These are phyloP conservation scores for Colletotrichum somersetense DNA, from an alignment of 2,329 filamentous ascomycete species.

Conservation along the genomic window DNA sequence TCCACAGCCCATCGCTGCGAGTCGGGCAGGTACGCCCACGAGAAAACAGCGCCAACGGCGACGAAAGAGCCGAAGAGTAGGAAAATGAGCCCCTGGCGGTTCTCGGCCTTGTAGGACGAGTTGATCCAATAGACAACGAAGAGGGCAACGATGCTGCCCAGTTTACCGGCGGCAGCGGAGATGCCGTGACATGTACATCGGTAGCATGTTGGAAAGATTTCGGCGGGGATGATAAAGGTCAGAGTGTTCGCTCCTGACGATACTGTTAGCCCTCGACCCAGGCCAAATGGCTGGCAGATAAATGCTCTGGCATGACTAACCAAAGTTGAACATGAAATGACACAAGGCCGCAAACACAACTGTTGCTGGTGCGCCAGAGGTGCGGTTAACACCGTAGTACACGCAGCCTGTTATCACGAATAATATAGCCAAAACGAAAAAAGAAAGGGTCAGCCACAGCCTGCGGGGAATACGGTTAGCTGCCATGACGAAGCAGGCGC, in stretches of 20 bases:
- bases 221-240: constrained; percentile 74
- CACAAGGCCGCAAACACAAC: constrained; percentile 65
- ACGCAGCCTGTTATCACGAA: constrained; percentile 64
- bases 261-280: constrained; percentile 31
- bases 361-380: constrained; percentile 57
- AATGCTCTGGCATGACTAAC: constrained; percentile 48
- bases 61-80: constrained; percentile 65
- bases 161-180: constrained; percentile 70
- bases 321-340: constrained; percentile 69
- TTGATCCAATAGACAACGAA: constrained; percentile 65
- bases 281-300: background rate
- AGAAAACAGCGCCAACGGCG: constrained; percentile 61
- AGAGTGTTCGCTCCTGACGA: constrained; percentile 68
- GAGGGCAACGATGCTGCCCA: constrained; percentile 67
- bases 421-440: constrained; percentile 59
- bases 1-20: constrained; percentile 57
- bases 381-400: constrained; percentile 62
- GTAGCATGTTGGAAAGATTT: constrained; percentile 74
- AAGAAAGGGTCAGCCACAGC: constrained; percentile 63
- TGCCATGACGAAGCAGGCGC: constrained; percentile 61
- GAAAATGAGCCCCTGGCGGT: constrained; percentile 63
- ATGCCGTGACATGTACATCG: constrained; percentile 73
- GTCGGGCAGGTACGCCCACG: constrained; percentile 66
- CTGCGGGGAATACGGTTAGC: constrained; percentile 63
- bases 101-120: constrained; percentile 55